Conservation (phyloP, 2,329 filamentous ascomycete species). For the Talaromyces rugulosus region DNA sequence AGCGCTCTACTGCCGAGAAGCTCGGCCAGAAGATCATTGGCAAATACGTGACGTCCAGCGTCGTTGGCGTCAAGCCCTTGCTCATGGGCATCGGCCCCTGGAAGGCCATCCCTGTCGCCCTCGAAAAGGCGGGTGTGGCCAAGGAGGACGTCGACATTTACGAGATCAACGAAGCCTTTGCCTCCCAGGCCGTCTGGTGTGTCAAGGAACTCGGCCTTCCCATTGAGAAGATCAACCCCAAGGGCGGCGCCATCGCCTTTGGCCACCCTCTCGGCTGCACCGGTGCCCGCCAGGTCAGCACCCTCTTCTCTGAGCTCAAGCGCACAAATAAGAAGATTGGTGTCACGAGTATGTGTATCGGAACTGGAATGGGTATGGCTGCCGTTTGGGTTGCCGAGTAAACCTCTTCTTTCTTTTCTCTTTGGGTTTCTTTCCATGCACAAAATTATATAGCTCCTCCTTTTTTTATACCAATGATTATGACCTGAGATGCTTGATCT, state of each 20-base stretch:
- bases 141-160: constrained; percentile 93
- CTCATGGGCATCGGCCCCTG: constrained; percentile 96
- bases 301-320: constrained; percentile 83
- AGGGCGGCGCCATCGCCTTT: constrained; percentile 94
- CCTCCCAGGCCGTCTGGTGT: constrained; percentile 91
- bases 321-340: constrained; percentile 80
- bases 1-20: constrained; percentile 80
- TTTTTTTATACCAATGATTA: not conserved
- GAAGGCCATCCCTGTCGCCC: constrained; percentile 89
- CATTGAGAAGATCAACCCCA: constrained; percentile 87
- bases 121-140: constrained; percentile 78
- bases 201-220: constrained; percentile 81
- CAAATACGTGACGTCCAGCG: constrained; percentile 81
- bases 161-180: constrained; percentile 99
- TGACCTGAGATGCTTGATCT: not conserved
- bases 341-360: constrained; percentile 92
- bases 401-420: constrained; percentile 6
- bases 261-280: constrained; percentile 94
- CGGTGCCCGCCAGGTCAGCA: constrained; percentile 88
- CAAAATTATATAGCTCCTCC: not conserved
- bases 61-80: constrained; percentile 85
- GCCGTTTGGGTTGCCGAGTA: constrained; percentile 95
- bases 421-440: not conserved
- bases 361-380: constrained; percentile 97
- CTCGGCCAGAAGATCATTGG: constrained; percentile 86